phyloP scores from a whole-genome alignment of 257 asterid species.

The Plantago major region DNA sequence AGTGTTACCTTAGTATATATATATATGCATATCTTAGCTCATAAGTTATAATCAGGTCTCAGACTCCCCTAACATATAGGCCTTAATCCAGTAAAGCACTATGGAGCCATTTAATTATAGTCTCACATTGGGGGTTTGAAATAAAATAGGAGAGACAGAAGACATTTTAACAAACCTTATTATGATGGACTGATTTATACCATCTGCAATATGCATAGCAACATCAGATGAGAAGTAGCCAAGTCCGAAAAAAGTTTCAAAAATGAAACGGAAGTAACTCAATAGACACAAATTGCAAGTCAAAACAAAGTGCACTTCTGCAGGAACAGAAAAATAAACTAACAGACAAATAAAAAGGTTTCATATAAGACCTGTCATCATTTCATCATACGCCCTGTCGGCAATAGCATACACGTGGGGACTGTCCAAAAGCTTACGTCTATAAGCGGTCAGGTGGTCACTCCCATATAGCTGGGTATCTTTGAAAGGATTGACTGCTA shows the following conservation, averaged over 20 bases:
- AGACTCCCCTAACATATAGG: neutral
- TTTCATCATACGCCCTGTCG: slow-evolving; percentile 68
- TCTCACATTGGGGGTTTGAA: neutral
- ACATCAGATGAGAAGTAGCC: slow-evolving; percentile 18
- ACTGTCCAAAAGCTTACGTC: slow-evolving; percentile 61
- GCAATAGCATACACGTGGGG: slow-evolving; percentile 90
- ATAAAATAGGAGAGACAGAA: slow-evolving; percentile 11
- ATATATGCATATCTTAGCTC: slow-evolving; percentile 4
- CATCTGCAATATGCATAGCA: slow-evolving; percentile 48
- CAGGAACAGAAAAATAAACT: neutral
- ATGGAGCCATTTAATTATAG: neutral
- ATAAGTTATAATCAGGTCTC: neutral
- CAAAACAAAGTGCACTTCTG: slow-evolving; percentile 16
- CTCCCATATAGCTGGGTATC: slow-evolving; percentile 65
- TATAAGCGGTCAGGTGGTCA: slow-evolving; percentile 61
- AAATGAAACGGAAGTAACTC: slow-evolving; percentile 17
- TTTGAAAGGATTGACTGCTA: slow-evolving; percentile 87
- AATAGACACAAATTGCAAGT: slow-evolving; percentile 11
- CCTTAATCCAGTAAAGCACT: slow-evolving; percentile 9
- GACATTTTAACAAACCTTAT: slow-evolving; percentile 61
- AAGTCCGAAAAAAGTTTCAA: neutral
- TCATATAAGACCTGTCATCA: slow-evolving; percentile 65
- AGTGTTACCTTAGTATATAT: slow-evolving; percentile 12
- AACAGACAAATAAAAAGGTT: slow-evolving; percentile 4
- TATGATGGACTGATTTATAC: slow-evolving; percentile 72